Conservation (phyloP, 2,329 filamentous ascomycete genomes). For the Trichoderma afroharzianum region DNA sequence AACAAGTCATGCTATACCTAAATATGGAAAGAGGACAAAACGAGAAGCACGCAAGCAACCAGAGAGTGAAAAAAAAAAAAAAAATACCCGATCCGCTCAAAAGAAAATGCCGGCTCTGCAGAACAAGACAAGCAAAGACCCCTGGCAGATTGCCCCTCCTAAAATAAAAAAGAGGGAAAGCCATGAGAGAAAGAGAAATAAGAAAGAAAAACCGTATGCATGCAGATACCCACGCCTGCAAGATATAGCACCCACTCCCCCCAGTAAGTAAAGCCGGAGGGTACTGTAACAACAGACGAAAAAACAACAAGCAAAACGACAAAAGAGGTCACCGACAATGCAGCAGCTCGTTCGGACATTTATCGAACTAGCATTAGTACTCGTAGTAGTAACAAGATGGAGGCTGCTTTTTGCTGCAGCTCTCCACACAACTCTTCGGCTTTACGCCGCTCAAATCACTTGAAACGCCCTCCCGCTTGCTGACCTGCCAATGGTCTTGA, state of each 20-base stretch:
- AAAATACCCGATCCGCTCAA: not conserved
- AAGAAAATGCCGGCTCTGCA: conserved; percentile 8
- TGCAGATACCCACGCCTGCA: conserved; percentile 9
- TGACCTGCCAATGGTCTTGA: conserved; percentile 52
- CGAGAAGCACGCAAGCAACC: not conserved
- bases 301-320: not conserved
- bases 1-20: conserved; percentile 1
- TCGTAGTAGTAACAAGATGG: not conserved
- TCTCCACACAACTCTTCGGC: not conserved
- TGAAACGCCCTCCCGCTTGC: conserved; percentile 31
- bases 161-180: not conserved
- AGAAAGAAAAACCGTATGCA: not conserved
- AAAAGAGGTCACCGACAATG: not conserved
- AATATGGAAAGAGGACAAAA: not conserved
- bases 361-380: not conserved
- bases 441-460: conserved; percentile 1
- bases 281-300: not conserved
- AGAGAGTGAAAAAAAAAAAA: not conserved
- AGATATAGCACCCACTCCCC: conserved; percentile 2
- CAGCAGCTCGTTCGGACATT: not conserved
- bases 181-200: not conserved
- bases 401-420: not conserved
- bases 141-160: not conserved
- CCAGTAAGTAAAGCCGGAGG: not conserved
- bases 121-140: not conserved